Evolutionary conservation across 306 rosid species (phyloP), one percentile per base, ranked within the genome.

Genomic region (Cicer pinnatifidum): DNA sequence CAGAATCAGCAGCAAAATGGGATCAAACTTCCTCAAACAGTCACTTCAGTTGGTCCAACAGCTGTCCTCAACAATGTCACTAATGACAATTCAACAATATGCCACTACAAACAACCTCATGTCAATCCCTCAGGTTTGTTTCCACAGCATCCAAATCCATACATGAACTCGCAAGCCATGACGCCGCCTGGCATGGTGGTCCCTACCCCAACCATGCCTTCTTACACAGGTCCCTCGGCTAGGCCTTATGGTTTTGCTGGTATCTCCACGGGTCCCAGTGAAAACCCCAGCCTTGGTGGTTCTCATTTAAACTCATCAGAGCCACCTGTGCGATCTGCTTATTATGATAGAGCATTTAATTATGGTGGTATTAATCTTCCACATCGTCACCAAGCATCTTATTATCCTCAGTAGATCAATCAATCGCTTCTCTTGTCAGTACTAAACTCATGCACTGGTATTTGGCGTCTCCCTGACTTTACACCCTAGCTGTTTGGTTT

Each of bases 391-490:
- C 87, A 81, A 58, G 56, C 89, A 59, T 81, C 89, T 58, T 84
- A 80, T 85, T 81, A 82, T 81, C 90, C 89, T 51, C 80, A 73
- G 75, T 86, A 92, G 90, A 54, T 76, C 71, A 64, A 33, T 45
- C 73, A 71, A 35, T 62, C 19, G 20, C 57, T 58, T 58, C 33
- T 67, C 39, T 54, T 77, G 52, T 28, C 62, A 62, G 74, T 71
- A 20, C 74, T 79, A 76, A 74, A 78, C 73, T 79, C 58, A 69
- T 71, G 81, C 40, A 71, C 73, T 75, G 85, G 78, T 68, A 71
- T 67, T 47, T 33, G 35, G 81, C 41, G 69, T 81, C 73, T 47
- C 66, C 81, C 11, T 60, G 41, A 57, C 71, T 75, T 72, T 56
- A 52, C 78, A 71, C 44, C 6, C 41, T 46, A 65, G 78, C 70